Conservation (phyloP, 2,329 filamentous ascomycete genomes). For the Cercospora beticola region DNA sequence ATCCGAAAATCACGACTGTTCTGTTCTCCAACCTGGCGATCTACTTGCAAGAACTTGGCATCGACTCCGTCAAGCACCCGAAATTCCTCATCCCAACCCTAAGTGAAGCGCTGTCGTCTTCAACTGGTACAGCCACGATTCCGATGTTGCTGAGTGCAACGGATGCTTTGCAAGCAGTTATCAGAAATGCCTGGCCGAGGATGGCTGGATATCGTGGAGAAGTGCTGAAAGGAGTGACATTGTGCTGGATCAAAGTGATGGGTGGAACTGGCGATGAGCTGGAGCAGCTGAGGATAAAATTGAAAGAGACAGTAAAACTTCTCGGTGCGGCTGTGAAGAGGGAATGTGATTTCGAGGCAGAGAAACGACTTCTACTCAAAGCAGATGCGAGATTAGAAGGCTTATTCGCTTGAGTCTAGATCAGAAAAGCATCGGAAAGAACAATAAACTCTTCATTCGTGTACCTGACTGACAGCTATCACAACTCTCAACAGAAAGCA, state of each 20-base stretch:
- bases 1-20: conserved; percentile 57
- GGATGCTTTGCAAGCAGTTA: conserved; percentile 55
- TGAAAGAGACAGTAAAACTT: conserved; percentile 30
- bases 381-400: conserved; percentile 34
- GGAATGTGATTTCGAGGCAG: conserved; percentile 31
- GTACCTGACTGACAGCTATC: neutral
- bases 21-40: conserved; percentile 54
- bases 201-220: conserved; percentile 63
- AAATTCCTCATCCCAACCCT: conserved; percentile 69
- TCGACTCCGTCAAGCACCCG: conserved; percentile 66
- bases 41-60: conserved; percentile 58
- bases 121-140: conserved; percentile 68
- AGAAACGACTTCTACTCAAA: conserved; percentile 29
- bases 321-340: conserved; percentile 28
- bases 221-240: conserved; percentile 58
- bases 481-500: neutral
- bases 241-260: conserved; percentile 39
- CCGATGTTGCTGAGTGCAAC: conserved; percentile 56
- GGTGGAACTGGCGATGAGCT: neutral
- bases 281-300: conserved; percentile 21
- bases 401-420: conserved; percentile 25
- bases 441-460: neutral
- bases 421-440: neutral
- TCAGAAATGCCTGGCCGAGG: conserved; percentile 69
- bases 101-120: conserved; percentile 65